Evolutionary conservation across 768 basidiomycete genomes (phyloP).

Genomic region (Hirschioporus abietinus): DNA sequence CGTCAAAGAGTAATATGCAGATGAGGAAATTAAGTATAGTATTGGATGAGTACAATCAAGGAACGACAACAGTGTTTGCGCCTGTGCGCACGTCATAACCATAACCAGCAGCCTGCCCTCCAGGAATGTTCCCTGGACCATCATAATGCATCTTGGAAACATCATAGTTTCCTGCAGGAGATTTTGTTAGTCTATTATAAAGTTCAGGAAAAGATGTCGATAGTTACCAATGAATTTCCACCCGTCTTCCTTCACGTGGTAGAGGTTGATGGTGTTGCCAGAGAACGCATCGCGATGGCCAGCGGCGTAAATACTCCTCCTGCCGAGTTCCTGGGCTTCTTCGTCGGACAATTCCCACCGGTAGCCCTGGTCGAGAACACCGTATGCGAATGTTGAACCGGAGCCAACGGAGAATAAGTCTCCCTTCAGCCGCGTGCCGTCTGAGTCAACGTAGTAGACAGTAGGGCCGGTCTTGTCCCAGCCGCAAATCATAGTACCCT

Average conservation of each 20-base stretch:
- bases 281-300: conserved; percentile 96
- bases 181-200: background rate
- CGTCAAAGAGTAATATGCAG: background rate
- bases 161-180: conserved; percentile 78
- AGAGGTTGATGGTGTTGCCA: conserved; percentile 93
- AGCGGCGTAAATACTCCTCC: conserved; percentile 93
- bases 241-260: conserved; percentile 90
- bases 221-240: conserved; percentile 91
- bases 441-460: conserved; percentile 96
- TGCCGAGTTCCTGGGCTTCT: conserved; percentile 90
- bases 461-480: conserved; percentile 99
- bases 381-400: conserved; percentile 98
- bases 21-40: background rate
- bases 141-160: conserved; percentile 88
- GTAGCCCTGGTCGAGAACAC: conserved; percentile 95
- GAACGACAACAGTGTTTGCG: conserved; percentile 1
- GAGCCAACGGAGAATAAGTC: conserved; percentile 99
- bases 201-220: background rate
- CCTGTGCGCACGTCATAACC: conserved; percentile 65
- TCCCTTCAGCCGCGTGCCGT: conserved; percentile 92
- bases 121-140: conserved; percentile 65
- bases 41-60: background rate
- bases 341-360: conserved; percentile 88
- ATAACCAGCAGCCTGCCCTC: conserved; percentile 62
- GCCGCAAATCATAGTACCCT: conserved; percentile 99